Evolutionary conservation across 2,329 filamentous ascomycete genomes (phyloP), one percentile per base, ranked within the genome.

Genomic region (Aspergillus sp.): DNA sequence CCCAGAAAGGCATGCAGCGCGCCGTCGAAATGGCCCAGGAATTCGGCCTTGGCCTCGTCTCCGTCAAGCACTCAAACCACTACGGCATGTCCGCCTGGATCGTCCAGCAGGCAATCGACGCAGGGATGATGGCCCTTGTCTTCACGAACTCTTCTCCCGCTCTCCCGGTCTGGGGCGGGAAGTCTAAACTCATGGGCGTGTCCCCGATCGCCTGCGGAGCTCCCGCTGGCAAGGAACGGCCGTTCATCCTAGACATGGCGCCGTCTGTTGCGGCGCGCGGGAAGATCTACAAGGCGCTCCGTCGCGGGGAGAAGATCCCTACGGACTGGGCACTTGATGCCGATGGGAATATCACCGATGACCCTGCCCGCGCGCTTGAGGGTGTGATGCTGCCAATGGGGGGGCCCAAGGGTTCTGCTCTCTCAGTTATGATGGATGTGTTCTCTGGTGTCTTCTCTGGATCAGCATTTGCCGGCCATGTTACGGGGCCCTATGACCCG

Each of bases 331-430:
- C 90, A 1, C 77, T 93, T 6, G 90, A 93, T 71, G 80, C 77
- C 0, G 83, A 92, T 15, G 90, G 90, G 0, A 77, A 78, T 12
- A 80, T 75, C n/a, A 91, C 90, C 0, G 84, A 89, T 56, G 89
- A 95, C 64, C 90, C 91, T 0, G 83, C 80, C 1, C 81, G 80
- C 19, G 91, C 90, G 0, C 75, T 95, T 9, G 84, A 85, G 35
- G 90, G 90, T 1, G 89, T 93, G 3, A 93, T 95, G 90, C 75
- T 93, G 19, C 90, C 90, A 0, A 92, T 95, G 88, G 90, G 90
- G 2, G 90, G 91, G 0, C 90, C 90, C 0, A 95, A 95, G 72
- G 91, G 91, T 0, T 90, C 87, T 2, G 91, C 84, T 0, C 72
- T 95, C 41, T 79, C 89, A 0, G 84, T 95, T 55, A 93, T 92